phyloP scores from a whole-genome alignment of 768 basidiomycete species.

The Lepiota venenata region DNA sequence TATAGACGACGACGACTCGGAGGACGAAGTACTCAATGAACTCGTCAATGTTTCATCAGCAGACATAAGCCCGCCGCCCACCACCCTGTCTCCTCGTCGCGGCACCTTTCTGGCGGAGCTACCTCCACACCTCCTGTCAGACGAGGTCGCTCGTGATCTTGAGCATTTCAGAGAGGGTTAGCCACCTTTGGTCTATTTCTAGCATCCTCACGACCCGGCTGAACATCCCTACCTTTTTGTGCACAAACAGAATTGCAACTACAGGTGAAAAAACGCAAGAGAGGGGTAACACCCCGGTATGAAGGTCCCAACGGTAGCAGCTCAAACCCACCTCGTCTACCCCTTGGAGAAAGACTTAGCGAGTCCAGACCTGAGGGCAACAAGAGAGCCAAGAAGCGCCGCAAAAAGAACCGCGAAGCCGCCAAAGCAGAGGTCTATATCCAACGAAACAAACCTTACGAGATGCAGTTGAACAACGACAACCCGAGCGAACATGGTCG shows the following conservation, averaged over 20 bases:
- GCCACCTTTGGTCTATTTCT: neutral
- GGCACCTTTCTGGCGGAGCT: constrained; percentile 5
- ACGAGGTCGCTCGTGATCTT: neutral
- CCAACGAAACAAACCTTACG: too few species aligned
- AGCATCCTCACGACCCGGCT: neutral
- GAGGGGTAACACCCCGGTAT: constrained; percentile 15
- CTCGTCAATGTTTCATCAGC: constrained; percentile 19
- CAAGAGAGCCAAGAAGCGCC: too few species aligned
- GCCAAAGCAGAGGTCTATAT: too few species aligned
- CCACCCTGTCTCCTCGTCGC: constrained; percentile 7
- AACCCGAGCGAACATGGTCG: too few species aligned
- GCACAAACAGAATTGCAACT: constrained; percentile 1
- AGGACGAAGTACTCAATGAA: constrained; percentile 34
- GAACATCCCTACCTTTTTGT: neutral
- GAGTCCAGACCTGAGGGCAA: too few species aligned
- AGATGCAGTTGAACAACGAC: too few species aligned
- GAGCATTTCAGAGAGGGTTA: constrained; percentile 10
- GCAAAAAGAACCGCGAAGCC: too few species aligned
- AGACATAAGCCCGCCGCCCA: neutral
- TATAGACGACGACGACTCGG: constrained; percentile 40
- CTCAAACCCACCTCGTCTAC: constrained; percentile 6
- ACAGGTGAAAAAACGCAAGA: constrained; percentile 19
- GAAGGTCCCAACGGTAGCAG: constrained; percentile 11
- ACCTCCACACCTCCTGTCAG: neutral
- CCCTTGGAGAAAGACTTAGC: too few species aligned